A percentile compares a stretch with the other conserved stretches of the same genome.
Evolutionary conservation across 2,329 filamentous ascomycete genomes (phyloP).

Genomic region (Hirsutella minnesotensis): DNA sequence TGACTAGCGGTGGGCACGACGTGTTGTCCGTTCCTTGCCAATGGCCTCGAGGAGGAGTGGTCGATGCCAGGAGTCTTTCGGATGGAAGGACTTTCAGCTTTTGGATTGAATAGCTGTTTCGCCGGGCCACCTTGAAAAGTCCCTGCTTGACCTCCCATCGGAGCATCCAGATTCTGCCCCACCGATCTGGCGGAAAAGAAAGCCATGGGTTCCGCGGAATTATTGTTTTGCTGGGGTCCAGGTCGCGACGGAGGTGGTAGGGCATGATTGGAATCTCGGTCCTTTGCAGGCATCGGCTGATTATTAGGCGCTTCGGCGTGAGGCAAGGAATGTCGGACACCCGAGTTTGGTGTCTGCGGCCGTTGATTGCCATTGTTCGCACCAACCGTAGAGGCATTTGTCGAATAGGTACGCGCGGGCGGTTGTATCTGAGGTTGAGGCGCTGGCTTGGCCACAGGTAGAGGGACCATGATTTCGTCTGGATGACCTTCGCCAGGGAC

Average conservation of each 20-base stretch:
- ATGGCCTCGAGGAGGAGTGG: slow-evolving; percentile 62
- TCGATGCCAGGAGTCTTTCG: slow-evolving; percentile 82
- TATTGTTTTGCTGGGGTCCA: slow-evolving; percentile 11
- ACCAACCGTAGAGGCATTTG: slow-evolving; percentile 6
- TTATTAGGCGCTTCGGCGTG: slow-evolving; percentile 8
- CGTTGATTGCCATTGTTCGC: slow-evolving; percentile 8
- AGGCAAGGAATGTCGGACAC: slow-evolving; percentile 10
- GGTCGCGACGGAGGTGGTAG: slow-evolving; percentile 18
- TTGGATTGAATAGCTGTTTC: slow-evolving; percentile 58
- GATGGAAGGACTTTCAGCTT: slow-evolving; percentile 71
- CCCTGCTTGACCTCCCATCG: slow-evolving; percentile 1
- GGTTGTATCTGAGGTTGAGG: slow-evolving; percentile 10
- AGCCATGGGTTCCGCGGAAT: slow-evolving; percentile 32
- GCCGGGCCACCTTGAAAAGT: slow-evolving; percentile 28
- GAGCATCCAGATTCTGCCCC: slow-evolving; percentile 9
- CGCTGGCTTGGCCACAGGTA: slow-evolving; percentile 8
- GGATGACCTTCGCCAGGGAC: slow-evolving; percentile 59
- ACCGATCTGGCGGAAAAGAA: slow-evolving; percentile 64
- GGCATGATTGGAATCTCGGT: slow-evolving; percentile 9
- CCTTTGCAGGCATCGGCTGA: slow-evolving; percentile 1
- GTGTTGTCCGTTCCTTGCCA: slow-evolving; percentile 46
- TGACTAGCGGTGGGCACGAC: slow-evolving; percentile 29
- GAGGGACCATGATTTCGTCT: slow-evolving; percentile 57
- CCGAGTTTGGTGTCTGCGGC: slow-evolving; percentile 23
- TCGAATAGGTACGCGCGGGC: slow-evolving; percentile 7